Evolutionary conservation across 345 rosid species (phyloP).

Genomic region (Gossypium herbaceum): DNA sequence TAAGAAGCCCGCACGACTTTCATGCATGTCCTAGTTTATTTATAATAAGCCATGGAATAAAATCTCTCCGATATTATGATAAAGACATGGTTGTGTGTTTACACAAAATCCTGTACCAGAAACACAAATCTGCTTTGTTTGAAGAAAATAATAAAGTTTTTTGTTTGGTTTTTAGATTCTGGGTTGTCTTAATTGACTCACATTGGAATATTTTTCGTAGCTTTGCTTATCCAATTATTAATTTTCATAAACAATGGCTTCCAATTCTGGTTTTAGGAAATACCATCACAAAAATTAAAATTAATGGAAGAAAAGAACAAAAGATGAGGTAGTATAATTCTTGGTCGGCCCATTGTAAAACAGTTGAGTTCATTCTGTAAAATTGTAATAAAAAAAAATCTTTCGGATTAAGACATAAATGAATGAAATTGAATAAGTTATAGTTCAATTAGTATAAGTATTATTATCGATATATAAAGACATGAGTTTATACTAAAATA

Average conservation of each 20-base stretch:
- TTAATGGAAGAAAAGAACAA: too few species aligned
- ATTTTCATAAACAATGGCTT: not conserved
- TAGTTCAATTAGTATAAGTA: rapidly evolving
- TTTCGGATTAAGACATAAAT: too few species aligned
- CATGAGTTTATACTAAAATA: rapidly evolving
- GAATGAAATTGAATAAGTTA: too few species aligned
- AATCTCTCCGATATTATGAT: not conserved
- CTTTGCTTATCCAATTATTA: too few species aligned
- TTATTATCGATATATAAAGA: rapidly evolving
- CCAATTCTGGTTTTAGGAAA: not conserved
- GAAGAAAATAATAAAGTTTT: not conserved
- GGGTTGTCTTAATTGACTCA: not conserved
- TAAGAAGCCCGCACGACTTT: too few species aligned
- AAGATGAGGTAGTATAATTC: too few species aligned
- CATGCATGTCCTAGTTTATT: not conserved
- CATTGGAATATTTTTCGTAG: not conserved
- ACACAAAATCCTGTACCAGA: not conserved
- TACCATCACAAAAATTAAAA: not conserved
- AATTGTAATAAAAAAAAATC: too few species aligned
- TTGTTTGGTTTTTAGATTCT: not conserved
- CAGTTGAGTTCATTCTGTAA: too few species aligned
- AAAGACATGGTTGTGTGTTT: not conserved
- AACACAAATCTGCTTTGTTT: not conserved
- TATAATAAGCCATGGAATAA: not conserved
- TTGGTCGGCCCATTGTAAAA: too few species aligned